Percentiles rank a stretch among this genome's conserved stretches.
These are phyloP conservation scores for Centrapalus pauciflorus DNA, from an alignment of 129 eudicot genomes.

Conservation along the genomic window DNA sequence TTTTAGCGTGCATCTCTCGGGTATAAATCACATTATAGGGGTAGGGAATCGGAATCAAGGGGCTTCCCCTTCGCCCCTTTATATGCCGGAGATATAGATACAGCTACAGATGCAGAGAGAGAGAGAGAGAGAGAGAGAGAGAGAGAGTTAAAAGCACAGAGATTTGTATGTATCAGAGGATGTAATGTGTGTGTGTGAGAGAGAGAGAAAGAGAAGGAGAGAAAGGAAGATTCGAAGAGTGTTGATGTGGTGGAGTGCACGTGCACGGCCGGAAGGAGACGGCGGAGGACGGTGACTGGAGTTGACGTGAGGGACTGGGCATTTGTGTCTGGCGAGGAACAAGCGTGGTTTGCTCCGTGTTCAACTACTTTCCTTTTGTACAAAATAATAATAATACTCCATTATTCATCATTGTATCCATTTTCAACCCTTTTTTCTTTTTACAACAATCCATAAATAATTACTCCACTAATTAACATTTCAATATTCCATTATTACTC, in stretches of 20 bases:
- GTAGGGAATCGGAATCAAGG: not conserved
- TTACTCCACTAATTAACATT: too few relatives aligned
- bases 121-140: not conserved
- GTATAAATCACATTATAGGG: conserved; percentile 24
- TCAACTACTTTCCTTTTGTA: not conserved
- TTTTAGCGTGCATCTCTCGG: conserved; percentile 62
- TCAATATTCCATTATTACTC: too few relatives aligned
- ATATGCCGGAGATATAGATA: conserved; percentile 17
- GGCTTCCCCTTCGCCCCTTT: conserved; percentile 8
- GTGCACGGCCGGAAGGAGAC: conserved; percentile 26
- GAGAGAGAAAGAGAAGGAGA: not conserved
- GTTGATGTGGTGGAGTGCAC: conserved; percentile 26
- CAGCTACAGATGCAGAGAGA: not conserved
- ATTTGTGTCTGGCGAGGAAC: conserved; percentile 1
- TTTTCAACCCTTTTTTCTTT: too few relatives aligned
- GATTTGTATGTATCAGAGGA: conserved; percentile 15
- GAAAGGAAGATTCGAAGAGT: conserved; percentile 29
- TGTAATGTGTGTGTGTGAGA: conserved; percentile 25
- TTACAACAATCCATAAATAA: too few relatives aligned
- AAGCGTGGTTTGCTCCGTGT: conserved; percentile 26
- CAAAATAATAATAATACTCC: too few relatives aligned
- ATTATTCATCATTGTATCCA: too few relatives aligned
- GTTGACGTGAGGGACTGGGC: conserved; percentile 9
- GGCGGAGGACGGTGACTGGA: conserved; percentile 12
- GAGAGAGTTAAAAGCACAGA: not conserved